phyloP scores from a whole-genome alignment of 2,329 filamentous ascomycete genomes.

The Aspergillus viridinutans region DNA sequence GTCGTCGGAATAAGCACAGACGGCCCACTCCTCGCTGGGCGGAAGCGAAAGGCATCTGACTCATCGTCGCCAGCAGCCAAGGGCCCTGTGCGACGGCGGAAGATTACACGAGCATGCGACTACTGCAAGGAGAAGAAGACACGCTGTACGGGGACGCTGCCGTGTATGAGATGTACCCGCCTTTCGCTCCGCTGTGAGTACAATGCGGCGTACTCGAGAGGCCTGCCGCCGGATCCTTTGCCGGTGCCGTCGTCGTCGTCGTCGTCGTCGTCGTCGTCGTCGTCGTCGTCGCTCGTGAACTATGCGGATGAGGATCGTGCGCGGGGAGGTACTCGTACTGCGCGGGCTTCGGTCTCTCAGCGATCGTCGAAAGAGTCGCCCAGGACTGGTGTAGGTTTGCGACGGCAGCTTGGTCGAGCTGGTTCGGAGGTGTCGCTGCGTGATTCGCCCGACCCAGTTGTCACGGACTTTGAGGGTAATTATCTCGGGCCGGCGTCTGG shows the following conservation, averaged over 20 bases:
- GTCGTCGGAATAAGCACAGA: neutral
- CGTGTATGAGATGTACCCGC: conserved; percentile 31
- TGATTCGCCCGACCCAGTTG: conserved; percentile 44
- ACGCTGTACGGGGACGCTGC: conserved; percentile 34
- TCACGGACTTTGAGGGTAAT: conserved; percentile 52
- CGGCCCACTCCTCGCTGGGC: conserved; percentile 2
- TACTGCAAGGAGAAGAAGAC: conserved; percentile 38
- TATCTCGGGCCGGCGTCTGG: conserved; percentile 53
- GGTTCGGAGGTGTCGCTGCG: conserved; percentile 19
- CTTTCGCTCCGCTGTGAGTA: conserved; percentile 32
- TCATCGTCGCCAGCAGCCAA: conserved; percentile 15
- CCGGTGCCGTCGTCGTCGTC: conserved; percentile 17
- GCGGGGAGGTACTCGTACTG: neutral
- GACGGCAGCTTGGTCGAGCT: conserved; percentile 1
- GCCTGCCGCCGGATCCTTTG: conserved; percentile 31
- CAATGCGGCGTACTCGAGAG: conserved; percentile 35
- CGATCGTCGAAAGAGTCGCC: conserved; percentile 6
- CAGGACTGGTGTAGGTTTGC: neutral
- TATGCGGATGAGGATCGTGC: conserved; percentile 6
- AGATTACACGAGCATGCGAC: conserved; percentile 38
- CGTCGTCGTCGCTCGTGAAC: conserved; percentile 5
- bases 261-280: too few species aligned
- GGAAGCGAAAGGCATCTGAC: conserved; percentile 30
- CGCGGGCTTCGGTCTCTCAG: conserved; percentile 2
- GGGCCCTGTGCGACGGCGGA: conserved; percentile 23